Evolutionary conservation across 2,329 filamentous ascomycete species (phyloP).

Genomic region (Diplodia sapinea): DNA sequence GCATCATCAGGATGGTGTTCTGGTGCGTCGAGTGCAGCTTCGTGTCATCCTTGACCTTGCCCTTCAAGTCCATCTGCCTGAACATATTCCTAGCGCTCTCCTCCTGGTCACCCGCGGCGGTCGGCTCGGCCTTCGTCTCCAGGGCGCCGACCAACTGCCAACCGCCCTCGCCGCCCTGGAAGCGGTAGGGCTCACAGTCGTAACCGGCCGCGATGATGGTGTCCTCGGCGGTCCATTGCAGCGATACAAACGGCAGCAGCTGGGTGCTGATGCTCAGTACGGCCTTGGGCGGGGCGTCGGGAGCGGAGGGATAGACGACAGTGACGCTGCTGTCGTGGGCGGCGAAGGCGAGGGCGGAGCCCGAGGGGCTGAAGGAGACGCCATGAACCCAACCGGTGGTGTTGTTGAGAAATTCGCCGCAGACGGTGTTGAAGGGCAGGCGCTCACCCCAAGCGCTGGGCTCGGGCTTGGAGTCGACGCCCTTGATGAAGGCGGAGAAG

Average conservation of each 20-base stretch:
- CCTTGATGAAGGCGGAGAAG: constrained; percentile 95
- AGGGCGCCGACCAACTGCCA: constrained; percentile 86
- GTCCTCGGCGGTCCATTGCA: constrained; percentile 89
- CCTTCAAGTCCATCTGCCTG: constrained; percentile 97
- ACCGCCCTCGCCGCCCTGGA: constrained; percentile 76
- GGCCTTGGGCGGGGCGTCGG: constrained; percentile 88
- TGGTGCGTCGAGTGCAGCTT: constrained; percentile 95
- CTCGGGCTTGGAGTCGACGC: constrained; percentile 83
- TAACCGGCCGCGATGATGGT: constrained; percentile 97
- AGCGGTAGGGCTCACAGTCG: constrained; percentile 85
- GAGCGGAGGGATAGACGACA: constrained; percentile 89
- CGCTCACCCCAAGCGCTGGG: constrained; percentile 92
- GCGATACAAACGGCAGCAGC: constrained; percentile 86
- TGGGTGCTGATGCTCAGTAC: constrained; percentile 89
- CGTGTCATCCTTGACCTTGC: constrained; percentile 95
- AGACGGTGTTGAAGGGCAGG: constrained; percentile 97
- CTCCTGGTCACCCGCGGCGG: constrained; percentile 66
- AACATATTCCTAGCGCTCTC: constrained; percentile 98
- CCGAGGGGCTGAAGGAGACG: constrained; percentile 89
- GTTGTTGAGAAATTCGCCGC: constrained; percentile 94
- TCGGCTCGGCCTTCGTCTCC: constrained; percentile 65
- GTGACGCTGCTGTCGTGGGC: constrained; percentile 97
- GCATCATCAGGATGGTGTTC: constrained; percentile 88
- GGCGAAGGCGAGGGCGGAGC: constrained; percentile 90
- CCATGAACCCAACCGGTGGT: constrained; percentile 97